Evolutionary conservation across 1,284 basidiomycete species (phyloP), one percentile per base, ranked within the genome.

Genomic region (Heterobasidion parviporum): DNA sequence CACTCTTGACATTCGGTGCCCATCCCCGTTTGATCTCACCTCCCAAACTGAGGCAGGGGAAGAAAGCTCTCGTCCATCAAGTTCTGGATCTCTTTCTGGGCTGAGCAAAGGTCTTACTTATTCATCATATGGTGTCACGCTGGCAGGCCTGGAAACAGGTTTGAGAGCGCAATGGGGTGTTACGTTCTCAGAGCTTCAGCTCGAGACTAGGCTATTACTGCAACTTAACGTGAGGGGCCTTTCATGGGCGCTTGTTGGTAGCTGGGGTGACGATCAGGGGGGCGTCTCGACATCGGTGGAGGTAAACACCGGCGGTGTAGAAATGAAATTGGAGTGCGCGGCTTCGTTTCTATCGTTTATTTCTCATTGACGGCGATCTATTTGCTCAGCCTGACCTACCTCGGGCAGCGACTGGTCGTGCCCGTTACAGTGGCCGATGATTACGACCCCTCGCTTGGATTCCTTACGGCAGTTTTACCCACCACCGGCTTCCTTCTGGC

Each of bases 371-470:
- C 49, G 35, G 26, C 26, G 26, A 26, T 26, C 26, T 43, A 26
- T 54, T 36, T 50, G 26, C 20, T 44, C 54, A 74, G 72, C 52
- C 57, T 70, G 54, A 59, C 62, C 49, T 69, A 71, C 56, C 61
- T 68, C 34, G 70, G 70, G 44, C 72, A 74, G 58, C 61, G 61
- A 43, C 58, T 74, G 18, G 57, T 65, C 12, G 48, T 73, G 8
- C 72, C 72, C n/a, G 65, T 74, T 50, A 57, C 62, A 10, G 62
- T 74, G 41, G 64, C 69, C n/a, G 62, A 68, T 52, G 62, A 69
- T 33, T 64, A 63, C 48, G 67, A 69, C 53, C 55, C 63, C 15
- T 34, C 53, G 15, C 58, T 72, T 50, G 70, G 64, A 2, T 61
- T 69, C 36, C 64, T 70, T 59, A 66, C 68, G 18, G 63, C 67